Evolutionary conservation across 345 rosid genomes (phyloP), one percentile per base, ranked within the genome.

Genomic region (Lumnitzera littorea): DNA sequence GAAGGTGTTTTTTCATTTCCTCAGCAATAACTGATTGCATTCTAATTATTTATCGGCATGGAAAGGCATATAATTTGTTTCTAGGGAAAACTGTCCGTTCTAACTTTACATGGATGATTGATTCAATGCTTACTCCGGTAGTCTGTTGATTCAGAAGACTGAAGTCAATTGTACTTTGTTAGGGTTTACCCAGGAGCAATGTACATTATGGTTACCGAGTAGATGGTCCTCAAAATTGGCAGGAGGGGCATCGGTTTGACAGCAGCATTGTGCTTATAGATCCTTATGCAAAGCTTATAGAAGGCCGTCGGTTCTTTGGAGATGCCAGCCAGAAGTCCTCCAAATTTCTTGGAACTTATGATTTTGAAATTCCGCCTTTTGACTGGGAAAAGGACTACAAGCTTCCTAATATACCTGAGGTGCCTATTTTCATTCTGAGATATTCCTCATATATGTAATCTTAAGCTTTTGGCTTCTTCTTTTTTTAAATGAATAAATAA

Each of bases 261-360:
- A 15, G 55, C 62, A 80, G 72, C 63, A 70, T 66, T 58, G 61
- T 87, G 62, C 90, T 92, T 67, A 58, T 92, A 29, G 96, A 92
- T 78, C 96, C 96, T 50, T 89, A 89, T 62, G 96, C 96, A 27
- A 89, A 92, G 81, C 77, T 92, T 53, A 83, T 92, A 27, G 87
- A 84, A 17, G 98, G 96, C n/a, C 91, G 88, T 13, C 73, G 79
- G 46, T 48, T 16, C 69, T 92, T 87, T 62, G 98, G 91, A 77
- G 94, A 92, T 73, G 54, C 72, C 65, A 80, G 67, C 58, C 74
- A 77, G 27, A 89, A 81, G 69, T 55, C 80, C 55, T 70, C 90
- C 5, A 80, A 79, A 53, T 85, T 89, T 58, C 75, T 80, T 71
- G 96, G 94, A 70, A 87, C 96, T 59, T 92, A 80, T 72, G 91